Evolutionary conservation across 352 stramenopile species (phyloP), one percentile per base, ranked within the genome.

Genomic region (Phytophthora cryptogea): DNA sequence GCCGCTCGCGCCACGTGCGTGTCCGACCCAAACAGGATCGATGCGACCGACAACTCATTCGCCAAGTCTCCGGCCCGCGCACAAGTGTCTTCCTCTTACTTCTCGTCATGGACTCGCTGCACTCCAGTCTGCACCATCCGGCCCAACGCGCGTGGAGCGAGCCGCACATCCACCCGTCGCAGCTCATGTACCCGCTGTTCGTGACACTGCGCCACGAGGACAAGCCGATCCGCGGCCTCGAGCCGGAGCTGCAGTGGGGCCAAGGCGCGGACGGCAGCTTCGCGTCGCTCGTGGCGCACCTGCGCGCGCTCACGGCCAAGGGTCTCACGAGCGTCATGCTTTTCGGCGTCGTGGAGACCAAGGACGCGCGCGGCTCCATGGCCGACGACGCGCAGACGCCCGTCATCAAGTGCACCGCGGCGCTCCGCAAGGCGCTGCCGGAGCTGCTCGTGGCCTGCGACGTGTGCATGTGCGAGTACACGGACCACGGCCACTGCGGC

Each of bases 381-480:
- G 88, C 86, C 2, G 86, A 94, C 45, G 68, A 74, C 37, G 64
- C 72, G n/a, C 50, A 79, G 54, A 95, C 86, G 61, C 88, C 88
- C 13, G 88, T 95, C 16, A 92, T 95, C 59, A 57, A 67, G 49
- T 89, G 76, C 57, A 90, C 75, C 44, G 68, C 74, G 51, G 80
- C 68, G 33, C 66, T 96, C 37, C 84, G 88, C 41, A 40, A 66
- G 54, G 71, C 79, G 43, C 63, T 92, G 26, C 88, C 88, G 0
- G 78, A 89, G 58, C 73, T 96, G 43, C 78, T 95, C 14, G 76
- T 96, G 42, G 80, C 88, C 41, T 94, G 84, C 52, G 88, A 96
- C 59, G 85, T 95, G 49, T 96, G 88, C 72, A 89, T 96, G 78
- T 95, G 86, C 51, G 88, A 96, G 72, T 96, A 96, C 80, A 96